Base-by-base conservation (phyloP, 352 stramenopile genomes). In the Pythium insidiosum region DNA sequence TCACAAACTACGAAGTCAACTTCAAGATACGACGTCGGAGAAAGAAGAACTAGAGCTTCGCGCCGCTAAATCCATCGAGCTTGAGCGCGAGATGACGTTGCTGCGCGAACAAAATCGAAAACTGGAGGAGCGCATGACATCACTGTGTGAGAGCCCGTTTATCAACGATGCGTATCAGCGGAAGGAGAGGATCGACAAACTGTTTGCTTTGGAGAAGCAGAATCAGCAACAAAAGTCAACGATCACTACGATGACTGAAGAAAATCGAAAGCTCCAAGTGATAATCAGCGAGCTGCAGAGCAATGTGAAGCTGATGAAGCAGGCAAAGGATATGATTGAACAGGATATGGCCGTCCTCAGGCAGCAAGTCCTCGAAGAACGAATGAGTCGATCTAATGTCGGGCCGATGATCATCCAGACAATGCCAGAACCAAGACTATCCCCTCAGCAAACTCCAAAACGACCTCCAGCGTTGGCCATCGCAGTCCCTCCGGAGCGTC, bases 91-190 rank as follows among this genome's bases (percentile, higher is more conserved):
- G 31, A 60, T 95, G 6, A 36, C 37, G 6, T 52, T 89, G 39
- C 52, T 96, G 4, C 63, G 70, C 4, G 70, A 93, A 6, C 73
- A 90, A 52, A 96, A 95, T 46, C 66, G 70, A 11, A 81, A 75
- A 21, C 61, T 97, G 1, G 91, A 97, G 57, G 76, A 96, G 15
- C 66, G 87, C 6, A 94, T 96, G 63, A 95, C 79, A 20, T 67
- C 66, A 12, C 58, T 97, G 13, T 97, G 89, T 46, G 88, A 97
- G 47, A 95, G 83, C 19, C 89, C 89, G 10, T 97, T 97, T 56
- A 96, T 97, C 21, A 91, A 91, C 47, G 80, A 97, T 35, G 86
- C 86, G 4, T 95, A 94, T 38, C 71, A 94, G 52, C 66, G 74
- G 1, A 94, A 93, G 55, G 79, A 89, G 21, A 66, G 77, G 4